phyloP scores from a whole-genome alignment of 192 early-diverging fungal genomes.

The Nowakowskiella sp. region DNA sequence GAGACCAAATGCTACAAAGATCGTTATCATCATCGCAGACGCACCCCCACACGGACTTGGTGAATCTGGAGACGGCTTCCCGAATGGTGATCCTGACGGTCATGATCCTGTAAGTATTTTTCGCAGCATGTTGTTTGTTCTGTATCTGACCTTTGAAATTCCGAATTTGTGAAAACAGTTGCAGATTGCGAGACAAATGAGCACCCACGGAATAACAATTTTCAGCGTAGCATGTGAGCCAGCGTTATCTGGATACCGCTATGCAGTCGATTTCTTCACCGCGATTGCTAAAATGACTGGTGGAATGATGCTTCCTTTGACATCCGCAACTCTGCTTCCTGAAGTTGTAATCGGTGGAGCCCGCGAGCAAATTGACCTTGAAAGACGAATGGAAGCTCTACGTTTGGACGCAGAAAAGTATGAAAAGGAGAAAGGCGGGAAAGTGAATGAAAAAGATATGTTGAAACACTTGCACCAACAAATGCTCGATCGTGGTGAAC shows the following conservation, averaged over 20 bases:
- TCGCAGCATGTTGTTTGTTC: background rate
- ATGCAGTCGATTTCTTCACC: constrained; percentile 12
- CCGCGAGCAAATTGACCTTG: background rate
- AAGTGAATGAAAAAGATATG: no score
- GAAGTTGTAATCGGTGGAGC: constrained; percentile 12
- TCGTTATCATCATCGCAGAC: constrained; percentile 13
- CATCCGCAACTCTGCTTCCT: constrained; percentile 6
- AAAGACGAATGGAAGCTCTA: no score
- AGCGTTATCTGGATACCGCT: background rate
- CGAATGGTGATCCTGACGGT: constrained; percentile 10
- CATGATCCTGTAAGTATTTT: background rate
- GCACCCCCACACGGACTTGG: constrained; percentile 16
- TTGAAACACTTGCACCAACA: no score
- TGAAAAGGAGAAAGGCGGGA: no score
- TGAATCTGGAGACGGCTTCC: constrained; percentile 7
- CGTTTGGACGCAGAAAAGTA: no score
- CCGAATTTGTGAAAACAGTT: no score
- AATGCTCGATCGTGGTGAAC: no score
- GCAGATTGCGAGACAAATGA: background rate
- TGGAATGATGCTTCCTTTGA: constrained; percentile 9
- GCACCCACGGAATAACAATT: background rate
- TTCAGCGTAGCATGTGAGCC: constrained; percentile 14
- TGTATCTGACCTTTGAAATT: no score
- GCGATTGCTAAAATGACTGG: constrained; percentile 7
- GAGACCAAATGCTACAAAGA: constrained; percentile 10